phyloP scores from a whole-genome alignment of 768 basidiomycete genomes.

The Pleurotus cornucopiae region DNA sequence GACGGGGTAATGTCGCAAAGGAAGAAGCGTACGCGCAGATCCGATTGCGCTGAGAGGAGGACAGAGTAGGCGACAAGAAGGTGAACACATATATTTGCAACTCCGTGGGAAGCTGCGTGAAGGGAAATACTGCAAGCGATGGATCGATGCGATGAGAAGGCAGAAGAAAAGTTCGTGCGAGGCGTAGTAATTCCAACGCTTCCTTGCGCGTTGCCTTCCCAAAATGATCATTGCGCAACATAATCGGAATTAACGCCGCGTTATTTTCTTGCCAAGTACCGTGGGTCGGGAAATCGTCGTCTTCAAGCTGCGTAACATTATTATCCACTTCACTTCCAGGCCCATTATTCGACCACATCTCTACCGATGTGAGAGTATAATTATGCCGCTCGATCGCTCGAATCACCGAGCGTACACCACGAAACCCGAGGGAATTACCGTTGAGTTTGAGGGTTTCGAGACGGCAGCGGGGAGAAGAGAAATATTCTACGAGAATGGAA shows the following conservation, averaged over 20 bases:
- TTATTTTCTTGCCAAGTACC: constrained; percentile 32
- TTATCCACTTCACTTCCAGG: constrained; percentile 6
- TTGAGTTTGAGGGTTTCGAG: constrained; percentile 49
- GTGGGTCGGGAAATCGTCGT: constrained; percentile 18
- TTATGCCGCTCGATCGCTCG: constrained; percentile 41
- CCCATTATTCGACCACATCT: constrained; percentile 41
- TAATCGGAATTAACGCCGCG: constrained; percentile 24
- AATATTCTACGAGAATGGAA: constrained; percentile 40
- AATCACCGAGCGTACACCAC: constrained; percentile 40
- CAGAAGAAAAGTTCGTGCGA: constrained; percentile 16
- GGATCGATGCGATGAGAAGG: neutral
- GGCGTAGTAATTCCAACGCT: constrained; percentile 46
- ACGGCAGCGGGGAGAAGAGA: constrained; percentile 46
- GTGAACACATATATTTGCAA: constrained; percentile 55
- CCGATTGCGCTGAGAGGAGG: constrained; percentile 47
- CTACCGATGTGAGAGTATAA: constrained; percentile 42
- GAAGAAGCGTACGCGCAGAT: constrained; percentile 50
- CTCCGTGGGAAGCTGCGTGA: constrained; percentile 47
- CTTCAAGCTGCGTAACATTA: constrained; percentile 19
- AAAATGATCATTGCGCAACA: constrained; percentile 40
- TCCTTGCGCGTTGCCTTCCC: constrained; percentile 36
- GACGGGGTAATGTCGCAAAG: constrained; percentile 37
- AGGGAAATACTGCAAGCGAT: constrained; percentile 23
- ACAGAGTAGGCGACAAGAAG: constrained; percentile 53
- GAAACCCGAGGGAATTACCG: constrained; percentile 48